Percentiles rank a stretch among this genome's conserved stretches.
Conservation (phyloP, 2,329 filamentous ascomycete species). For the Tolypocladium sp. region DNA sequence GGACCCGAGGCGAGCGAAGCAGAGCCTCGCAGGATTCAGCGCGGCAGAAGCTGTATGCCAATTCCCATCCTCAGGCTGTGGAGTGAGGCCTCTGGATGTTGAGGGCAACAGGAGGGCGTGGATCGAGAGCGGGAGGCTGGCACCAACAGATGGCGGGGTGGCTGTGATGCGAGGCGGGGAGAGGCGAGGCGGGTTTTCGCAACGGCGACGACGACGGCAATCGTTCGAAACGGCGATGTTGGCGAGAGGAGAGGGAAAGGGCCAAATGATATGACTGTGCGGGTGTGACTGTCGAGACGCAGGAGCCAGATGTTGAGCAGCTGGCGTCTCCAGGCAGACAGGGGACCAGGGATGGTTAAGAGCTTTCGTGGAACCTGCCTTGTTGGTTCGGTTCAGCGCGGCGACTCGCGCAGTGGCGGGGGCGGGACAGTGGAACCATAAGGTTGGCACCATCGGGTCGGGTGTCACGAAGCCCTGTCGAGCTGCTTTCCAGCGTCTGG, state of each 20-base stretch:
- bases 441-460: background rate
- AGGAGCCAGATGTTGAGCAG: background rate
- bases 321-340: background rate
- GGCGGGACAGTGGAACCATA: background rate
- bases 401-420: background rate
- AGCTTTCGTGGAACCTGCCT: background rate
- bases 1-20: slow-evolving; percentile 5
- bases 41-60: slow-evolving; percentile 18
- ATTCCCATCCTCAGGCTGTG: slow-evolving; percentile 19
- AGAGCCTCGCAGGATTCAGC: slow-evolving; percentile 19
- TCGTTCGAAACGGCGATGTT: background rate
- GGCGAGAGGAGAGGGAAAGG: background rate
- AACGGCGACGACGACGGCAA: background rate
- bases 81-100: background rate
- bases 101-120: background rate
- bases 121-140: background rate
- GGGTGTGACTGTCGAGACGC: background rate
- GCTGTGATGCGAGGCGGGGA: background rate
- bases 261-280: background rate
- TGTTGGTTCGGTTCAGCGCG: background rate
- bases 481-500: background rate
- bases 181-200: background rate
- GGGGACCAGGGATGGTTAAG: background rate
- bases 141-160: background rate
- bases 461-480: background rate